Percentiles rank a stretch among this genome's conserved stretches.
phyloP scores from a whole-genome alignment of 371 early-diverging fungal species.

The Entomophthora muscae region DNA sequence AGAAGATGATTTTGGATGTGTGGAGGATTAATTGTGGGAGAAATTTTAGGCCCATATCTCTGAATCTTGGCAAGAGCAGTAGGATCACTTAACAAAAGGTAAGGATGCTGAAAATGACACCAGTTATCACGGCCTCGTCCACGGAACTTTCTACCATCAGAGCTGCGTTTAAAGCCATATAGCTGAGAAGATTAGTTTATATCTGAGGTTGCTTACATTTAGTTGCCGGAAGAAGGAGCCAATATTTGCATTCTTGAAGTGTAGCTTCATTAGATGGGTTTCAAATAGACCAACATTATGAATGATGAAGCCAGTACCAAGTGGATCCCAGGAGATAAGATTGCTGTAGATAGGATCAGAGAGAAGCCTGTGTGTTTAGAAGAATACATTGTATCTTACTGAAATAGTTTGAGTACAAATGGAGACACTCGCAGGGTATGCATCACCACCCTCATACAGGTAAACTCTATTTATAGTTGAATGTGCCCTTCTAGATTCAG shows the following conservation, averaged over 20 bases:
- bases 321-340: conserved; percentile 1
- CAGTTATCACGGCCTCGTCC: background rate
- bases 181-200: conserved; percentile 8
- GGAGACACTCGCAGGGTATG: no score
- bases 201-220: conserved; percentile 3
- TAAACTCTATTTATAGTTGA: no score
- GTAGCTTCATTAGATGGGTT: background rate
- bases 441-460: no score
- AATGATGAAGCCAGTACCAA: background rate
- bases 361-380: no score
- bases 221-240: conserved; percentile 8
- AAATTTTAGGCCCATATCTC: no score
- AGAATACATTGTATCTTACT: no score
- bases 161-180: conserved; percentile 7
- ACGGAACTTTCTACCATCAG: background rate
- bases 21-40: no score
- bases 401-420: no score
- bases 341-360: no score
- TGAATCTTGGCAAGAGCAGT: no score
- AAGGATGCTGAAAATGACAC: background rate
- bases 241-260: conserved; percentile 1
- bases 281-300: conserved; percentile 1
- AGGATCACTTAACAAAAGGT: background rate
- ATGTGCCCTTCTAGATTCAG: no score
- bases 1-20: no score